Base-by-base conservation (phyloP, 257 asterid genomes). In the Leonotis leonurus region DNA sequence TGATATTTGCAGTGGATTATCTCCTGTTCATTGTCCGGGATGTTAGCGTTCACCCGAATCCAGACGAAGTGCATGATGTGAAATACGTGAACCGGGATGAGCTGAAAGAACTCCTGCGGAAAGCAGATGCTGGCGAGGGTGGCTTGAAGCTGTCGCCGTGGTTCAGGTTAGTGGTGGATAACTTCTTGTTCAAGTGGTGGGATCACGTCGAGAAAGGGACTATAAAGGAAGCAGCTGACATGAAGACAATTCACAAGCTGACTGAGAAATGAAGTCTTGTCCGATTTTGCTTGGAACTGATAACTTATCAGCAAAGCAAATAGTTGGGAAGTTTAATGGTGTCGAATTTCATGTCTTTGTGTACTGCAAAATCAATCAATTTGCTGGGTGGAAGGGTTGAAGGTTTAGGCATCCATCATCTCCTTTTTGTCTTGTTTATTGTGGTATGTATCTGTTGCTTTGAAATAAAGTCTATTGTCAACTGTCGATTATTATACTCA, bases 131-230 rank as follows among this genome's bases (percentile, higher is more conserved):
- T 0, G 96, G 98, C 0, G 96, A 88, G 77, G 98, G 58, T 25
- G 96, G 95, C 16, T 55, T 88, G 70, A 88, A 88, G 86, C 82
- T 91, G 9, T 88, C 98, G 9, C 98, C 98, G 1, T 91, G 98
- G 98, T 91, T 91, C 85, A 78, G 94, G 62, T 77, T 91, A 33
- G 81, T 91, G 1, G 98, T 88, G 0, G 95, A 91, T 65, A 91
- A 85, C 67, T 91, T 91, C 86, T 70, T 91, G 82, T 84, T 76
- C 84, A 88, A 85, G 77, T 91, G 98, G 98, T 91, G 98, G 98
- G 96, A 91, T 49, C 94, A 85, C 53, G 95, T 91, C 4, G 89
- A 83, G 87, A 91, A 84, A 43, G 94, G 96, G 55, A 88, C 96
- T 11, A 76, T 85, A 13, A 9, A 51, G 4, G 92, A 83, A 44